phyloP scores from a whole-genome alignment of 2,329 filamentous ascomycete species.

The Penicillium sp. region DNA sequence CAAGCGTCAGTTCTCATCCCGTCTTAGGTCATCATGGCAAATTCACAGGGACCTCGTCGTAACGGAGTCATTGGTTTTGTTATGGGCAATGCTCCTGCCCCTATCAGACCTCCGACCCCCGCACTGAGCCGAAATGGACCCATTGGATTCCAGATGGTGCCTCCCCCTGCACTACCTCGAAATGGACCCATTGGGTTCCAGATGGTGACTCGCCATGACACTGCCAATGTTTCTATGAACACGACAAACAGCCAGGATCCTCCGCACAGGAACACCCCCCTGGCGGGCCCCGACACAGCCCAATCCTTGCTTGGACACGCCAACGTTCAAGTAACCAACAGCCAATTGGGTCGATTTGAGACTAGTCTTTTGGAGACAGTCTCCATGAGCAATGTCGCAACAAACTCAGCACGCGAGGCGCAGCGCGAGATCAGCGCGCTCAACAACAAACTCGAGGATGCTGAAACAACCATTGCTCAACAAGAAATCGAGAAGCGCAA shows the following conservation, averaged over 20 bases:
- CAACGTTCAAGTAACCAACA: background rate
- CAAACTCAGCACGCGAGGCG: background rate
- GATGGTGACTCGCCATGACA: background rate
- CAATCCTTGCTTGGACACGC: background rate
- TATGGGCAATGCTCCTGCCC: background rate
- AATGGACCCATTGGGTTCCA: background rate
- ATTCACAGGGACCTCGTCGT: background rate
- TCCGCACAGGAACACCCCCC: constrained; percentile 2
- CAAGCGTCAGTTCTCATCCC: background rate
- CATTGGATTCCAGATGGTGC: background rate
- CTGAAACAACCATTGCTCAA: background rate
- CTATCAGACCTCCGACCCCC: background rate
- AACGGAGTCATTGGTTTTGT: too few relatives aligned
- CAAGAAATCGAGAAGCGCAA: background rate
- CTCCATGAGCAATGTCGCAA: background rate
- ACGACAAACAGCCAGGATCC: background rate
- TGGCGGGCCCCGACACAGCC: constrained; percentile 7
- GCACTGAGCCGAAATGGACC: background rate
- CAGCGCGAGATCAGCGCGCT: background rate
- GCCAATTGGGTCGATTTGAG: background rate
- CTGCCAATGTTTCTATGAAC: background rate
- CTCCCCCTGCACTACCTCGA: background rate
- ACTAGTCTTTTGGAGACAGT: background rate
- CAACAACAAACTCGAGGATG: background rate
- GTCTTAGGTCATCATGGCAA: background rate